Conservation (phyloP, 352 stramenopile genomes). For the Thraustotheca clavata region DNA sequence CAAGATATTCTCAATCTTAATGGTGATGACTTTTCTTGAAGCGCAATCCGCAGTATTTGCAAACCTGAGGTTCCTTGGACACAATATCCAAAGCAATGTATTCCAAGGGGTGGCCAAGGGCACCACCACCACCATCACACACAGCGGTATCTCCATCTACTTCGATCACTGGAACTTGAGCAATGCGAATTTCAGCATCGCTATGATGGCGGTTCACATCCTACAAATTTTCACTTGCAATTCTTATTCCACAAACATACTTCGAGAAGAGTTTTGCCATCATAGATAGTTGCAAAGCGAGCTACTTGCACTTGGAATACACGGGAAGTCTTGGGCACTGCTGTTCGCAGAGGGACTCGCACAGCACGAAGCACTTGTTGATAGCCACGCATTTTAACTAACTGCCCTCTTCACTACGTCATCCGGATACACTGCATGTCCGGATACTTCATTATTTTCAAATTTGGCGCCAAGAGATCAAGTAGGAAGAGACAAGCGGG, state of each 20-base stretch:
- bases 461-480: no score
- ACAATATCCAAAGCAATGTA: slow-evolving; percentile 90
- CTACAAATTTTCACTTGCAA: slow-evolving; percentile 25
- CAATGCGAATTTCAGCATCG: slow-evolving; percentile 85
- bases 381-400: slow-evolving; percentile 15
- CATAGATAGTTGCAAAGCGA: slow-evolving; percentile 61
- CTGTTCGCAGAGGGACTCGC: slow-evolving; percentile 3
- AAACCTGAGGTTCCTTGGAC: slow-evolving; percentile 60
- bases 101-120: slow-evolving; percentile 95
- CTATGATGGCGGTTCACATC: slow-evolving; percentile 80
- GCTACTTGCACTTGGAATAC: slow-evolving; percentile 17
- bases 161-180: slow-evolving; percentile 84
- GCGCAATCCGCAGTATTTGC: slow-evolving; percentile 91
- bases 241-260: slow-evolving; percentile 25
- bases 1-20: slow-evolving; percentile 26
- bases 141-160: slow-evolving; percentile 87
- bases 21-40: slow-evolving; percentile 84
- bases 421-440: no score
- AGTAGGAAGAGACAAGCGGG: no score
- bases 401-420: no score
- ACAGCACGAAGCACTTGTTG: slow-evolving; percentile 12
- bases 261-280: slow-evolving; percentile 51
- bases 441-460: no score
- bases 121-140: slow-evolving; percentile 93
- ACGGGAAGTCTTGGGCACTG: not conserved